Percentiles rank a stretch among this genome's conserved stretches.
Evolutionary conservation across 2,329 filamentous ascomycete genomes (phyloP).

Genomic region (Penicillium crustosum): DNA sequence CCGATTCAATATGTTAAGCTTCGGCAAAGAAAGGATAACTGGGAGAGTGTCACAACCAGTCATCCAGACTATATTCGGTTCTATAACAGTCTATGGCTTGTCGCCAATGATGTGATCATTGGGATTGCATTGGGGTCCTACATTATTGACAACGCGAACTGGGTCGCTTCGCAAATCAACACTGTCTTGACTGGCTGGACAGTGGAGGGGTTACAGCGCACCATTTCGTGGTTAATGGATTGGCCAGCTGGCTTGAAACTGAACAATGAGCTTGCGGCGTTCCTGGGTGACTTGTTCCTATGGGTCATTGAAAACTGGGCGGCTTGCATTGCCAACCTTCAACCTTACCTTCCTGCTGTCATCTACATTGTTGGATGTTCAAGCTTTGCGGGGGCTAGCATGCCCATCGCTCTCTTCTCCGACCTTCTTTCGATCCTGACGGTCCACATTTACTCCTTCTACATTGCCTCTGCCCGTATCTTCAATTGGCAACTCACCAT

Average conservation of each 20-base stretch:
- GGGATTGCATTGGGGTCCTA: slow-evolving; percentile 95
- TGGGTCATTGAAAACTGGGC: slow-evolving; percentile 99
- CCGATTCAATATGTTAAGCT: slow-evolving; percentile 93
- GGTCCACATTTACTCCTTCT: slow-evolving; percentile 96
- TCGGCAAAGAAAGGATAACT: slow-evolving; percentile 83
- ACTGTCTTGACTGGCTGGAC: slow-evolving; percentile 76
- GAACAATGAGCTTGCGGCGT: slow-evolving; percentile 89
- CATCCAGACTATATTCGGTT: slow-evolving; percentile 98
- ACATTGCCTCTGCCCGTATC: slow-evolving; percentile 92
- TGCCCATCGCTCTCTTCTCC: slow-evolving; percentile 94
- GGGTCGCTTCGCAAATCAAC: slow-evolving; percentile 79
- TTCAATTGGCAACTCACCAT: slow-evolving; percentile 99
- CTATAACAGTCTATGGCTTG: slow-evolving; percentile 97
- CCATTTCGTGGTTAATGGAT: slow-evolving; percentile 93
- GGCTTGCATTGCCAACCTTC: slow-evolving; percentile 74
- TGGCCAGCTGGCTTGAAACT: slow-evolving; percentile 94
- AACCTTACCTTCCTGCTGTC: slow-evolving; percentile 77
- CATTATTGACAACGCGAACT: slow-evolving; percentile 89
- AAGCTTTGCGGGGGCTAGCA: slow-evolving; percentile 91
- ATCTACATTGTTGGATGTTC: slow-evolving; percentile 93
- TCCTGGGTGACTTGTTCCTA: slow-evolving; percentile 89
- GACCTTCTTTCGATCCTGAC: slow-evolving; percentile 90
- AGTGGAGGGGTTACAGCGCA: slow-evolving; percentile 80
- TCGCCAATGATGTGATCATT: slow-evolving; percentile 98
- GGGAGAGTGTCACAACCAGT: slow-evolving; percentile 92